Evolutionary conservation across 2,329 filamentous ascomycete genomes (phyloP).

Genomic region (Ophiostoma novo-ulmi): DNA sequence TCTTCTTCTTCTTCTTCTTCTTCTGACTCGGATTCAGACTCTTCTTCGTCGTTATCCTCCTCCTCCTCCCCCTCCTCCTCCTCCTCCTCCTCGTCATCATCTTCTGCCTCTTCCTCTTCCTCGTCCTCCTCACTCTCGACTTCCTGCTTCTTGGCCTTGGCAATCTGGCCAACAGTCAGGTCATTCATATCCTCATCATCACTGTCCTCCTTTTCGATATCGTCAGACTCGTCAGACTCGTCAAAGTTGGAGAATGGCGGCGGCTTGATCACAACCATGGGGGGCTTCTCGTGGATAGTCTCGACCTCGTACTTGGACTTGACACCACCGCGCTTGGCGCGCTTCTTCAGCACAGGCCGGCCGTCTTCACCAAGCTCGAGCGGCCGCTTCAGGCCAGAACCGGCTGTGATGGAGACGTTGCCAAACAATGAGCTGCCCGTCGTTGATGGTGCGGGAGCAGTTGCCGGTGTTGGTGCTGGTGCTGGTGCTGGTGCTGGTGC

Average conservation of each 20-base stretch:
- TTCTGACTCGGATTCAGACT: conserved; percentile 31
- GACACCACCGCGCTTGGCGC: conserved; percentile 65
- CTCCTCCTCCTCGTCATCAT: conserved; percentile 35
- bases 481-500: background rate
- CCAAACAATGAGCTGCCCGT: conserved; percentile 22
- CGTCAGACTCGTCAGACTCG: conserved; percentile 23
- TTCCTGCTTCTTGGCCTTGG: conserved; percentile 29
- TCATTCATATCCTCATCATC: conserved; percentile 26
- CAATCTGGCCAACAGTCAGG: conserved; percentile 27
- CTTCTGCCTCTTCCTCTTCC: conserved; percentile 30
- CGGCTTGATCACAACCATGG: conserved; percentile 38
- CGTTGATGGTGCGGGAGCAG: background rate
- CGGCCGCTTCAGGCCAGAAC: conserved; percentile 81
- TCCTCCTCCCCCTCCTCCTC: conserved; percentile 35
- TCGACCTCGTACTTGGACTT: conserved; percentile 67
- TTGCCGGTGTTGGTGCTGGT: too few relatives aligned
- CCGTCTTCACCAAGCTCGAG: conserved; percentile 75
- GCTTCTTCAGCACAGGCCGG: conserved; percentile 74
- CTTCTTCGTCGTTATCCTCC: conserved; percentile 26
- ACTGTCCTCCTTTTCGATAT: conserved; percentile 21
- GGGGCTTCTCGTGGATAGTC: conserved; percentile 55
- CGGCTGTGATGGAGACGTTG: conserved; percentile 37
- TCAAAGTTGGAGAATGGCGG: conserved; percentile 2
- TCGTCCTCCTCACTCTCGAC: conserved; percentile 30
- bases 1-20: conserved; percentile 25